Percentiles rank a stretch among this genome's conserved stretches.
These are phyloP conservation scores for Schizophyllum commune DNA, from an alignment of 1,284 basidiomycete genomes.

Conservation along the genomic window DNA sequence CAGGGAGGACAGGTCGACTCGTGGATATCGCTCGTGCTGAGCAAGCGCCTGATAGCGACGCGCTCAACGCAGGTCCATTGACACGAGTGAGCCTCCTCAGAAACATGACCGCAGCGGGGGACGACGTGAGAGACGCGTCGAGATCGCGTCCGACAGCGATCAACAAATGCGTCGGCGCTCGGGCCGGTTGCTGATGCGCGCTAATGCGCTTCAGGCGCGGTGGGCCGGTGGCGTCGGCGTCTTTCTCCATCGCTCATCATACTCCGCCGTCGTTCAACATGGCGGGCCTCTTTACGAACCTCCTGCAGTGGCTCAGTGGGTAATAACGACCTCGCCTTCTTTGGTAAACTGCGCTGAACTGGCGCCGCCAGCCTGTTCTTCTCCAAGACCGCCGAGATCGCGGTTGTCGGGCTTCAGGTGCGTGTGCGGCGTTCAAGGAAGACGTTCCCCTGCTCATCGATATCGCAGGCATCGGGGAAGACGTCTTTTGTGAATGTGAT, in stretches of 20 bases:
- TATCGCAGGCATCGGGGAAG: slow-evolving; percentile 79
- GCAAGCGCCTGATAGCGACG: no score
- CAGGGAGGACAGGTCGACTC: no score
- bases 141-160: no score
- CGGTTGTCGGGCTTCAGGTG: slow-evolving; percentile 89
- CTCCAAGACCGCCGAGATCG: slow-evolving; percentile 86
- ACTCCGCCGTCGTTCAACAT: slow-evolving; percentile 24
- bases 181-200: not conserved
- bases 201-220: not conserved
- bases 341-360: not conserved
- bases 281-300: slow-evolving; percentile 56
- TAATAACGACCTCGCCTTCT: slow-evolving; percentile 19
- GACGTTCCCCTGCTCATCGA: not conserved
- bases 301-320: slow-evolving; percentile 67
- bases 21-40: no score
- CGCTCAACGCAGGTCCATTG: no score
- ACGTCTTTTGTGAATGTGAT: slow-evolving; percentile 92
- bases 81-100: no score
- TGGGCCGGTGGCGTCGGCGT: not conserved
- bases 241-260: not conserved
- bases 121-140: no score
- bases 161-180: not conserved
- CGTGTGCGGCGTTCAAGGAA: slow-evolving; percentile 12
- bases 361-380: slow-evolving; percentile 61
- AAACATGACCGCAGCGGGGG: no score